phyloP scores from a whole-genome alignment of 371 early-diverging fungal genomes.

The Basidiobolus meristosporus region DNA sequence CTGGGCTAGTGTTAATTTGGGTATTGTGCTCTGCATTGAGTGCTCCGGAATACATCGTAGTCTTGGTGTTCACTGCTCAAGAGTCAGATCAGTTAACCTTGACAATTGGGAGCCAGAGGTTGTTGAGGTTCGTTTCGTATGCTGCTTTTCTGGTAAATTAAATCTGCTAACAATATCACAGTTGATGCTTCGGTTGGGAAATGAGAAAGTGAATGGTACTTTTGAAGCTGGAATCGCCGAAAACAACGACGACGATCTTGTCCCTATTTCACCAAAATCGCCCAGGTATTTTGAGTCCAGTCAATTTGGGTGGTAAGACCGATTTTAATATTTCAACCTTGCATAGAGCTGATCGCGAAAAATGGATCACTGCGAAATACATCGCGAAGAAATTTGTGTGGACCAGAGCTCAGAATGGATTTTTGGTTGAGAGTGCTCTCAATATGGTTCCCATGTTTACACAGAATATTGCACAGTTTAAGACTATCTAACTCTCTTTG shows the following conservation, averaged over 20 bases:
- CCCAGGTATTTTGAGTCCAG: too few species aligned
- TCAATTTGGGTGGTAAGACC: too few species aligned
- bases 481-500: too few species aligned
- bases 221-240: slow-evolving; percentile 31
- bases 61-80: slow-evolving; percentile 80
- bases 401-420: too few species aligned
- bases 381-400: slow-evolving; percentile 42
- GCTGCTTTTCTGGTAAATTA: too few species aligned
- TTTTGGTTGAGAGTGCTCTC: too few species aligned
- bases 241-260: slow-evolving; percentile 10
- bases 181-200: slow-evolving; percentile 68
- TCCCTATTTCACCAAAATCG: too few species aligned
- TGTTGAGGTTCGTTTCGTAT: slow-evolving; percentile 20
- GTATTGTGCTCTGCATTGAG: slow-evolving; percentile 85
- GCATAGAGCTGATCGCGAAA: slow-evolving; percentile 27
- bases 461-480: too few species aligned
- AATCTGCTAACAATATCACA: slow-evolving; percentile 7
- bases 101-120: slow-evolving; percentile 80
- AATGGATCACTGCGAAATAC: slow-evolving; percentile 59
- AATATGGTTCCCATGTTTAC: too few species aligned
- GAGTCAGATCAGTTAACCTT: slow-evolving; percentile 64
- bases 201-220: slow-evolving; percentile 46
- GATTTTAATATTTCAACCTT: too few species aligned
- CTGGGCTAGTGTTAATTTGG: slow-evolving; percentile 89
- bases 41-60: slow-evolving; percentile 96